Percentiles rank a stretch among this genome's conserved stretches.
These are phyloP conservation scores for Chaetomium cochliodes DNA, from an alignment of 495 filamentous ascomycete species.

Conservation along the genomic window DNA sequence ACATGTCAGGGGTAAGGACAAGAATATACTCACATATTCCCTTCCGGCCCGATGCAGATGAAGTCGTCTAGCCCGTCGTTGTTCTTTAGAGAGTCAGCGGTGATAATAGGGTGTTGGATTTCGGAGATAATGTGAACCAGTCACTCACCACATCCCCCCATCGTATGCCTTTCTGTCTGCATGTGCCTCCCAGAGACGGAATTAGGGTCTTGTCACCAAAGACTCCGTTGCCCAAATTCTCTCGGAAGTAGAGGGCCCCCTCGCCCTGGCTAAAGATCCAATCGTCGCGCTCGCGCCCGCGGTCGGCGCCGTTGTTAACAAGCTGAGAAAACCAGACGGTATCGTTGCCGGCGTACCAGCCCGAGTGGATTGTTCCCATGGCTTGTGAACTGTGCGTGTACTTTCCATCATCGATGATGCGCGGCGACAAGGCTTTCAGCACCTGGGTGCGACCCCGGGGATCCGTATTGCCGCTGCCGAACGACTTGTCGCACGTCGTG, in stretches of 20 bases:
- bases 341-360: slow-evolving; percentile 22
- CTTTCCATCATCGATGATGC: slow-evolving; percentile 19
- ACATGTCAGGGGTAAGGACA: too few species aligned
- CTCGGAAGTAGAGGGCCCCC: not conserved
- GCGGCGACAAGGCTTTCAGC: too few species aligned
- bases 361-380: slow-evolving; percentile 7
- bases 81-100: too few species aligned
- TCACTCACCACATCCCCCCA: slow-evolving; percentile 25
- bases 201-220: slow-evolving; percentile 22
- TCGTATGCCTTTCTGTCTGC: slow-evolving; percentile 1
- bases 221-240: slow-evolving; percentile 16
- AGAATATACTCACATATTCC: slow-evolving; percentile 23
- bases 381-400: slow-evolving; percentile 15
- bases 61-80: too few species aligned
- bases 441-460: slow-evolving; percentile 17
- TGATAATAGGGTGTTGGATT: too few species aligned
- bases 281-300: slow-evolving; percentile 25
- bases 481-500: slow-evolving; percentile 34
- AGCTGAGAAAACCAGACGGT: slow-evolving; percentile 26
- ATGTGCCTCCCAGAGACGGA: slow-evolving; percentile 13
- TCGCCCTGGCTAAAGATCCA: slow-evolving; percentile 17
- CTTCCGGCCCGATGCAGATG: slow-evolving; percentile 32
- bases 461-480: slow-evolving; percentile 32
- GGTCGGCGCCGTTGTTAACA: slow-evolving; percentile 8
- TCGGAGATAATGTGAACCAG: too few species aligned